Conservation (phyloP, 257 asterid genomes). For the Fraxinus quadrangulata region DNA sequence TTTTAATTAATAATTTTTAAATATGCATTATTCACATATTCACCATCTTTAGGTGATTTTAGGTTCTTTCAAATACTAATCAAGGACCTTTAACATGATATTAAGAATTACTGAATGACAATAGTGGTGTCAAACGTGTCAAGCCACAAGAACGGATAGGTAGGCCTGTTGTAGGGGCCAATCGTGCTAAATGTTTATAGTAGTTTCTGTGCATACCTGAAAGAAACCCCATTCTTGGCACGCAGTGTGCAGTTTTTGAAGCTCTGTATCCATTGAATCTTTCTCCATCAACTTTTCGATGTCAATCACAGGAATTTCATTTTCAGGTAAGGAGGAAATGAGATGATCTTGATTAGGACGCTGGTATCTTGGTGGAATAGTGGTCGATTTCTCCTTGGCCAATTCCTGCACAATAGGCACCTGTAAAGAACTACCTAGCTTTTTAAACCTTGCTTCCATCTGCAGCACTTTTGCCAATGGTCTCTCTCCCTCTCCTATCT, state of each 20-base stretch:
- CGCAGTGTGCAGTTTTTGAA: slow-evolving; percentile 45
- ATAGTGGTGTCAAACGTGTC: no score
- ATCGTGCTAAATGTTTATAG: no score
- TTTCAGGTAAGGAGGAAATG: slow-evolving; percentile 24
- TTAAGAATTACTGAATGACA: no score
- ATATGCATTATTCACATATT: no score
- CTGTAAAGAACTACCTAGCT: slow-evolving; percentile 38
- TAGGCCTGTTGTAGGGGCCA: no score
- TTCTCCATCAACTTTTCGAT: slow-evolving; percentile 29
- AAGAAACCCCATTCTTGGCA: slow-evolving; percentile 64
- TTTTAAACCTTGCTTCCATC: slow-evolving; percentile 28
- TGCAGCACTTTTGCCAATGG: neutral
- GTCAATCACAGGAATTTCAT: slow-evolving; percentile 55
- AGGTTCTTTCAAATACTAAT: no score
- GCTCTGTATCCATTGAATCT: slow-evolving; percentile 37
- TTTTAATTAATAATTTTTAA: no score
- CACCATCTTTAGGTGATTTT: no score
- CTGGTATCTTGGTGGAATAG: slow-evolving; percentile 49
- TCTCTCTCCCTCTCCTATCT: neutral
- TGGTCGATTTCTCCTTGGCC: slow-evolving; percentile 34
- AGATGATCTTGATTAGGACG: slow-evolving; percentile 35
- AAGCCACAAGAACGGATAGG: no score
- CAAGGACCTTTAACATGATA: no score
- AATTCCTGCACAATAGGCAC: slow-evolving; percentile 66
- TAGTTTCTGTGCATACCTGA: slow-evolving; percentile 38